Conservation (phyloP, 2,329 filamentous ascomycete genomes). For the Colletotrichum cereale region DNA sequence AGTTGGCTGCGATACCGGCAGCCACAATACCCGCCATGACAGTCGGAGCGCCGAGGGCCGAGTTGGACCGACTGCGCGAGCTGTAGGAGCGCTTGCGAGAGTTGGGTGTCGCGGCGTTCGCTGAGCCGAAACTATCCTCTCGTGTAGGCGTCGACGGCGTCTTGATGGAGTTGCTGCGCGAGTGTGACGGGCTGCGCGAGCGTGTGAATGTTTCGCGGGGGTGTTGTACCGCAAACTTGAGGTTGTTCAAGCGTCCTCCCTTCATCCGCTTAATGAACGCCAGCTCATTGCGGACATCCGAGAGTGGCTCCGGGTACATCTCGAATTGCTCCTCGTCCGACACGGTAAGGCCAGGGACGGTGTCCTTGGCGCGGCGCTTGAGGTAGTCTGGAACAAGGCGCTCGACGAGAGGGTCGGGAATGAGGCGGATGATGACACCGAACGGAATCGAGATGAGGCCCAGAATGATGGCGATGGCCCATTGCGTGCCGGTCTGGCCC, state of each 20-base stretch:
- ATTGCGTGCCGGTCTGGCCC: slow-evolving; percentile 78
- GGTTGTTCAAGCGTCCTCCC: slow-evolving; percentile 83
- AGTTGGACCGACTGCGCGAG: slow-evolving; percentile 74
- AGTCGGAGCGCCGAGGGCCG: slow-evolving; percentile 78
- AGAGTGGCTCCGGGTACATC: slow-evolving; percentile 77
- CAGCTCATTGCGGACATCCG: slow-evolving; percentile 84
- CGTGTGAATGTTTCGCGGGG: slow-evolving; percentile 77
- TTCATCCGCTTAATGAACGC: slow-evolving; percentile 84
- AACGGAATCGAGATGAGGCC: slow-evolving; percentile 88
- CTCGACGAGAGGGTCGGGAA: slow-evolving; percentile 79
- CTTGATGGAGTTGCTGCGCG: slow-evolving; percentile 72
- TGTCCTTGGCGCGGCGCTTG: slow-evolving; percentile 58
- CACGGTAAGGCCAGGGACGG: slow-evolving; percentile 69
- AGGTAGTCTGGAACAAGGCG: slow-evolving; percentile 66
- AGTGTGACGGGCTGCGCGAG: slow-evolving; percentile 73
- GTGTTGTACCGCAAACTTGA: slow-evolving; percentile 83
- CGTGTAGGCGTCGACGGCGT: slow-evolving; percentile 73
- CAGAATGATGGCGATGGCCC: slow-evolving; percentile 88
- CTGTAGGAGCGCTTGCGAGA: slow-evolving; percentile 76
- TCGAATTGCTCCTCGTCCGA: slow-evolving; percentile 75
- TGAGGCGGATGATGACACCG: slow-evolving; percentile 82
- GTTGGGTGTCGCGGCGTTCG: slow-evolving; percentile 67
- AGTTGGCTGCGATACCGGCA: slow-evolving; percentile 80
- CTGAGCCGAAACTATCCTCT: slow-evolving; percentile 64
- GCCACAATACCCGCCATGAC: slow-evolving; percentile 89